A percentile compares a stretch with the other conserved stretches of the same genome.
phyloP scores from a whole-genome alignment of 108 stramenopile species.

The Cyclotella cryptica region DNA sequence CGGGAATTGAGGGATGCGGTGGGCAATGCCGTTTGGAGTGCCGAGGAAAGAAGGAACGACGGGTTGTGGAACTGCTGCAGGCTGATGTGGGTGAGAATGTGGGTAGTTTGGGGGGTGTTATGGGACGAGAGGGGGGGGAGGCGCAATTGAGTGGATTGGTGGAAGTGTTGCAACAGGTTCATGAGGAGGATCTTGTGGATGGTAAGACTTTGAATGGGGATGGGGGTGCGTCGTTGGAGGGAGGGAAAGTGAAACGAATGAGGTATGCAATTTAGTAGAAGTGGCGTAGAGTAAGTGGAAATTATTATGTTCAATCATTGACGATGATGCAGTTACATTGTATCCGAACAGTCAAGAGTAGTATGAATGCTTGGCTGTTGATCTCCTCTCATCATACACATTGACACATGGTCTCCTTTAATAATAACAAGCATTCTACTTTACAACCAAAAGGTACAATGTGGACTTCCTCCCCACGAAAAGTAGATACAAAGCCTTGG shows the following conservation, averaged over 20 bases:
- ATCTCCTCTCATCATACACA: too few species aligned
- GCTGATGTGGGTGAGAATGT: slow-evolving; percentile 1
- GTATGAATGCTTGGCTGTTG: too few species aligned
- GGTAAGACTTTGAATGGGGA: not conserved
- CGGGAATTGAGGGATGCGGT: slow-evolving; percentile 33
- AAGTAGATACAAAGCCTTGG: too few species aligned
- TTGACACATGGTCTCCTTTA: too few species aligned
- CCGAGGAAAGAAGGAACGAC: slow-evolving; percentile 35
- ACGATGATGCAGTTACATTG: too few species aligned
- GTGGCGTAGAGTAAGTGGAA: not conserved
- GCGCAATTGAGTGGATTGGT: slow-evolving; percentile 41
- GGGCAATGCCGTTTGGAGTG: slow-evolving; percentile 42
- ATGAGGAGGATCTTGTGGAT: slow-evolving; percentile 41
- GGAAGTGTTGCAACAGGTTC: slow-evolving; percentile 45
- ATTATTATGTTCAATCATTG: too few species aligned
- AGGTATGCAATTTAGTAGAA: slow-evolving; percentile 44
- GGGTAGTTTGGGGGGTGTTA: not conserved
- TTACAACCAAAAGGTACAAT: too few species aligned
- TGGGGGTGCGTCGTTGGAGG: not conserved
- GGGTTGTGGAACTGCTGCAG: slow-evolving; percentile 37
- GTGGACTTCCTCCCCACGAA: too few species aligned
- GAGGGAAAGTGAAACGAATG: slow-evolving; percentile 35
- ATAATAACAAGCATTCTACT: too few species aligned
- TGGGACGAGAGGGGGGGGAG: not conserved
- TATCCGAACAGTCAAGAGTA: too few species aligned